phyloP scores from a whole-genome alignment of 306 rosid genomes.

The Cucurbita ficifolia region DNA sequence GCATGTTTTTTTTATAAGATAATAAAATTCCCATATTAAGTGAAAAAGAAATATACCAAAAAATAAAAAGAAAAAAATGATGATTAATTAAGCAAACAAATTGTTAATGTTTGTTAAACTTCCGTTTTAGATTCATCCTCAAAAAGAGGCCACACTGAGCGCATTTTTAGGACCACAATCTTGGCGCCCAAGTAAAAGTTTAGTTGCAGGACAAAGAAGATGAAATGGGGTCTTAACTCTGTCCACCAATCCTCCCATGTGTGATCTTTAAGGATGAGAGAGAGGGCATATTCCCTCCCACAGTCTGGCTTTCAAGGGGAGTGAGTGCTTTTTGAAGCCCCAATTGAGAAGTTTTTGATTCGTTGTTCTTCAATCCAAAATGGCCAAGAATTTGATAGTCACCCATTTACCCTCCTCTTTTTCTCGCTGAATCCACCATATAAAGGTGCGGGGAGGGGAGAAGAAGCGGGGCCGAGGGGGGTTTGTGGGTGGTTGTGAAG shows the following conservation, averaged over 20 bases:
- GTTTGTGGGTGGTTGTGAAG: conserved; percentile 42
- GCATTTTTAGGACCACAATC: background rate
- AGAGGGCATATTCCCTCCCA: background rate
- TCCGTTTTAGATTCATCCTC: background rate
- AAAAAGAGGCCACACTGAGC: background rate
- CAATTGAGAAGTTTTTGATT: background rate
- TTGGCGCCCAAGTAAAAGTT: background rate
- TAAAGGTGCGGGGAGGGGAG: background rate
- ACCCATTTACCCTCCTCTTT: background rate
- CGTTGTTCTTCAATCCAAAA: background rate
- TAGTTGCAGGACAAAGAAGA: background rate
- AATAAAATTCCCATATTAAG: background rate
- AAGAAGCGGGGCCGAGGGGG: conserved; percentile 5
- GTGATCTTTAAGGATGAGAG: conserved; percentile 1
- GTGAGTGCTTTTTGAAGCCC: background rate
- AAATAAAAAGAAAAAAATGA: background rate
- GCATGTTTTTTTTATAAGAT: too few species aligned
- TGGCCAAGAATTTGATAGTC: background rate
- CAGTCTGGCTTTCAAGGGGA: background rate
- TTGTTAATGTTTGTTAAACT: background rate
- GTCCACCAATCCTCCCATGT: conserved; percentile 5
- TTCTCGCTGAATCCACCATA: background rate
- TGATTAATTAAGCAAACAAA: too few species aligned
- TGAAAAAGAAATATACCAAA: background rate
- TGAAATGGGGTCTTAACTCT: background rate